A percentile compares a stretch with the other conserved stretches of the same genome.
Evolutionary conservation across 1,139 yeast species (phyloP).

Genomic region (Yamadazyma sp.): DNA sequence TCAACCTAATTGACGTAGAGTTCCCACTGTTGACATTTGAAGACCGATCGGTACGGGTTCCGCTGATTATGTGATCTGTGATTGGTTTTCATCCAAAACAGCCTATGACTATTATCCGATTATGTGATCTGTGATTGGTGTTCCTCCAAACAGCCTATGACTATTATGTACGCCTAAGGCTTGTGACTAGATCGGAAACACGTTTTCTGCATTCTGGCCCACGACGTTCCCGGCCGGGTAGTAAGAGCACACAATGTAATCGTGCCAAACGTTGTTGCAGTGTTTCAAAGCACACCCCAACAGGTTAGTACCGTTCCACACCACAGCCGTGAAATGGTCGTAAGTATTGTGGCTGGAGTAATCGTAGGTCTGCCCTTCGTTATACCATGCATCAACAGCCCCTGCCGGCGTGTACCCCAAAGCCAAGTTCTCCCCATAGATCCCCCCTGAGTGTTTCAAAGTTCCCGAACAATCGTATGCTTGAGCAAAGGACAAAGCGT

Average conservation of each 20-base stretch:
- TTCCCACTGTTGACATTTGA: no score
- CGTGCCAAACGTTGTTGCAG: conserved; percentile 49
- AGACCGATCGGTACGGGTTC: no score
- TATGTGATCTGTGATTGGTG: no score
- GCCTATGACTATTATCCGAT: no score
- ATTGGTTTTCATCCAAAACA: no score
- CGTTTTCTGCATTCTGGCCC: conserved; percentile 29
- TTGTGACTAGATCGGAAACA: no score
- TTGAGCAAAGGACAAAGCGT: conserved; percentile 30
- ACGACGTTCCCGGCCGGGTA: conserved; percentile 61
- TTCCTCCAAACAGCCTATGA: no score
- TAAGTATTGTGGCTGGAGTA: conserved; percentile 27
- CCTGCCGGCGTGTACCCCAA: conserved; percentile 33
- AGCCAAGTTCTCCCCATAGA: conserved; percentile 41
- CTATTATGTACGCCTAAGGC: no score
- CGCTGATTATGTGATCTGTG: no score
- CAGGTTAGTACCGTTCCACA: conserved; percentile 37
- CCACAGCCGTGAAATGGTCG: conserved; percentile 43
- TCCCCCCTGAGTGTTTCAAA: conserved; percentile 36
- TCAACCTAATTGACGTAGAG: no score
- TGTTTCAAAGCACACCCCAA: conserved; percentile 42
- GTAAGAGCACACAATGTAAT: conserved; percentile 62
- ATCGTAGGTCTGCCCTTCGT: conserved; percentile 29
- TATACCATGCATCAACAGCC: conserved; percentile 38
- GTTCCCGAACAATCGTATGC: conserved; percentile 35